phyloP scores from a whole-genome alignment of 805 yeast species.

The Candida vaughaniae region DNA sequence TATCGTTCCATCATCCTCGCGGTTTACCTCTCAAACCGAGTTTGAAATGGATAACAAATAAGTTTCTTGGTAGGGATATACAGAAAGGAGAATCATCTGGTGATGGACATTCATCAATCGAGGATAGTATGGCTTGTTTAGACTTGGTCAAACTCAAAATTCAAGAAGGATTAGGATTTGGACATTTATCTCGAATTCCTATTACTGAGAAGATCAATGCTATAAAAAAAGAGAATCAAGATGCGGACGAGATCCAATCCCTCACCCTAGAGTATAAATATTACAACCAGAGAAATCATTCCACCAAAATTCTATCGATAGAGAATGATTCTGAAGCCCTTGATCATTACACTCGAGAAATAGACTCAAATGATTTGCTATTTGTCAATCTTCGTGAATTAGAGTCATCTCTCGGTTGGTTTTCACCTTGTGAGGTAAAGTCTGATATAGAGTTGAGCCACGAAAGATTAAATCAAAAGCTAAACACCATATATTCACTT shows the following conservation, averaged over 20 bases:
- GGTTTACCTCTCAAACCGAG: slow-evolving; percentile 85
- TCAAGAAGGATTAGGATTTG: slow-evolving; percentile 64
- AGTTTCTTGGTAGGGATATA: slow-evolving; percentile 54
- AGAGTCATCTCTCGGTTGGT: slow-evolving; percentile 28
- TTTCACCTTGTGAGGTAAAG: slow-evolving; percentile 7
- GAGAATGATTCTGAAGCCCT: slow-evolving; percentile 61
- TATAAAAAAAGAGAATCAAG: not conserved
- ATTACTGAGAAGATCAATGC: slow-evolving; percentile 21
- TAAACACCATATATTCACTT: slow-evolving; percentile 47
- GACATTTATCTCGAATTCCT: slow-evolving; percentile 37
- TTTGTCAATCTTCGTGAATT: slow-evolving; percentile 59
- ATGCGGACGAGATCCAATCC: slow-evolving; percentile 2
- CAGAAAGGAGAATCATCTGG: slow-evolving; percentile 65
- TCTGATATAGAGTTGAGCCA: slow-evolving; percentile 16
- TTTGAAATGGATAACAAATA: slow-evolving; percentile 64
- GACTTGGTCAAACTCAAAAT: slow-evolving; percentile 72
- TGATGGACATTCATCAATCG: slow-evolving; percentile 73
- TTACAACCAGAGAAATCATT: not conserved
- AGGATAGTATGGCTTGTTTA: slow-evolving; percentile 79
- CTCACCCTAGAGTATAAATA: slow-evolving; percentile 9
- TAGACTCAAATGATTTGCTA: slow-evolving; percentile 44
- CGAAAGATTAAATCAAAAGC: slow-evolving; percentile 39
- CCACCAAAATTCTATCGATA: slow-evolving; percentile 29
- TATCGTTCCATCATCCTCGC: slow-evolving; percentile 72
- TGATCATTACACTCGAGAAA: slow-evolving; percentile 35